phyloP scores from a whole-genome alignment of 1,284 basidiomycete species.

The Rhodofomes roseus region DNA sequence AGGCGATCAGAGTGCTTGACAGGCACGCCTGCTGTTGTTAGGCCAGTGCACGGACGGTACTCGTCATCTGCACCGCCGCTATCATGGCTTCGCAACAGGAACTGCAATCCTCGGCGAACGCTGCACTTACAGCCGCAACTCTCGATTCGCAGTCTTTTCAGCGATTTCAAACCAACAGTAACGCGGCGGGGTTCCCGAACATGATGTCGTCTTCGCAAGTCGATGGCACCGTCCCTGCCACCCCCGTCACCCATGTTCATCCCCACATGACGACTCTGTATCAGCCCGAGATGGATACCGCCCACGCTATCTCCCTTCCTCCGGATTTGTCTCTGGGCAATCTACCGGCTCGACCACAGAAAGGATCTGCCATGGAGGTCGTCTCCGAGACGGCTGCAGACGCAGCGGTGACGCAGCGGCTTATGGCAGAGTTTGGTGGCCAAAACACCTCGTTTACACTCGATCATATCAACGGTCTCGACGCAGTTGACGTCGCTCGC shows the following conservation, averaged over 20 bases:
- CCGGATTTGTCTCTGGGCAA: constrained; percentile 39
- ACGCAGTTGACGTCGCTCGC: constrained; percentile 21
- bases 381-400: constrained; percentile 20
- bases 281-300: constrained; percentile 34
- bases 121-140: constrained; percentile 13
- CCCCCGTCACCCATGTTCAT: constrained; percentile 27
- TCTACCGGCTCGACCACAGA: constrained; percentile 26
- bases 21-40: background rate
- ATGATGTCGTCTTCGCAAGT: constrained; percentile 25
- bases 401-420: constrained; percentile 26
- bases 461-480: constrained; percentile 25
- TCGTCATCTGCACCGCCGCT: constrained; percentile 6
- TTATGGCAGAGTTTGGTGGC: constrained; percentile 37
- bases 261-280: constrained; percentile 31
- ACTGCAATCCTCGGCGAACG: constrained; percentile 12
- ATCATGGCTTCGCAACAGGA: constrained; percentile 27
- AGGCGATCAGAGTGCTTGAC: background rate
- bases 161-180: constrained; percentile 20
- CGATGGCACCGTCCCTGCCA: constrained; percentile 23
- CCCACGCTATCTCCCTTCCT: constrained; percentile 27
- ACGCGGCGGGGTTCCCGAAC: constrained; percentile 18
- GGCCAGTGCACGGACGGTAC: background rate
- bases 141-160: constrained; percentile 26
- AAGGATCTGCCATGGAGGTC: constrained; percentile 39
- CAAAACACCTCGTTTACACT: constrained; percentile 24